These are phyloP conservation scores for Crinitomyces ghanaensis DNA, from an alignment of 805 yeast genomes.

Conservation along the genomic window DNA sequence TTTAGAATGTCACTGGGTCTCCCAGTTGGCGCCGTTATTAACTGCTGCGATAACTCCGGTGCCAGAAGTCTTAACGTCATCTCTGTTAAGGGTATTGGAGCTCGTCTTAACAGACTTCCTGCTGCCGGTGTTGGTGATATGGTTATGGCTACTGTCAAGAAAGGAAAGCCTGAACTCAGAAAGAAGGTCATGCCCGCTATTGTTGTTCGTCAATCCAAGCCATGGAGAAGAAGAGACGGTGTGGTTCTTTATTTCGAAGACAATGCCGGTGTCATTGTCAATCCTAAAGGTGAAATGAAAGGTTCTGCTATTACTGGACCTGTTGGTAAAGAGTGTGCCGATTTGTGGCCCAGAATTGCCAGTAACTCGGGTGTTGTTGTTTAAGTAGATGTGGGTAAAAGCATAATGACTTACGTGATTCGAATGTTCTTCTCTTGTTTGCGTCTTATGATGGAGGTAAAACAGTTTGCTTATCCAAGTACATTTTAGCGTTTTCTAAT, in stretches of 20 bases:
- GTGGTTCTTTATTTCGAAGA: conserved; percentile 98
- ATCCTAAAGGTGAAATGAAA: conserved; percentile 99
- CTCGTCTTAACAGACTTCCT: conserved; percentile 99
- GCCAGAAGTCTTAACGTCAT: conserved; percentile 98
- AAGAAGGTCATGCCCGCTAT: conserved; percentile 99
- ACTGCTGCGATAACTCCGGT: conserved; percentile 99
- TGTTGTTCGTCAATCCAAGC: conserved; percentile 97
- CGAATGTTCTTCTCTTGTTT: too few species aligned
- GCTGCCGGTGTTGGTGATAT: conserved; percentile 99
- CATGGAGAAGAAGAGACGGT: conserved; percentile 99
- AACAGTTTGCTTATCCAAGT: too few species aligned
- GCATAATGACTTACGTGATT: neutral
- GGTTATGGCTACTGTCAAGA: conserved; percentile 85
- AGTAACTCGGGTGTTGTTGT: conserved; percentile 99
- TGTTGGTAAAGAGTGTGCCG: conserved; percentile 99
- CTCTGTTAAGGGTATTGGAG: conserved; percentile 99
- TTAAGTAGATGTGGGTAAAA: conserved; percentile 33
- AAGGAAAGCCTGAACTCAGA: conserved; percentile 99
- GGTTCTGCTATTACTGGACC: conserved; percentile 99
- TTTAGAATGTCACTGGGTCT: conserved; percentile 99
- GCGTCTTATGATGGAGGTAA: too few species aligned
- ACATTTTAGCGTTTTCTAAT: too few species aligned
- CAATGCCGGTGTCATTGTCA: conserved; percentile 99
- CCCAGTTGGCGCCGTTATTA: conserved; percentile 99
- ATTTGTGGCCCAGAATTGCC: conserved; percentile 99